Evolutionary conservation across 345 rosid species (phyloP).

Genomic region (Eucalyptus erythrocorys): DNA sequence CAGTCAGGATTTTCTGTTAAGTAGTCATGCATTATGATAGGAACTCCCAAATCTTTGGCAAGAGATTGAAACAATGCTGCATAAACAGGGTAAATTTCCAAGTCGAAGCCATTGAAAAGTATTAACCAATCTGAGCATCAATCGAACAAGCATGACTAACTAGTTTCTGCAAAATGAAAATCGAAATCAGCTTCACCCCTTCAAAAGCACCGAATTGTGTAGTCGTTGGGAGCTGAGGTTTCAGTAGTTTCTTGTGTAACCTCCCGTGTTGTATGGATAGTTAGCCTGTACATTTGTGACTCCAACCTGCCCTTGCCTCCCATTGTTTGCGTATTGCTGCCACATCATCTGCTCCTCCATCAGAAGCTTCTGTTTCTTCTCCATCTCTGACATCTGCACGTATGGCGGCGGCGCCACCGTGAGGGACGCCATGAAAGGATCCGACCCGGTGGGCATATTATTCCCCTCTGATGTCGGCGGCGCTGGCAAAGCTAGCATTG

Average conservation of each 20-base stretch:
- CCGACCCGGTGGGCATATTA: constrained; percentile 5
- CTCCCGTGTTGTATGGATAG: constrained; percentile 3
- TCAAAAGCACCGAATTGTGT: neutral
- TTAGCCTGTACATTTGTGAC: constrained; percentile 1
- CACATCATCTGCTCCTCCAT: constrained; percentile 61
- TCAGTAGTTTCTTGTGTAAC: neutral
- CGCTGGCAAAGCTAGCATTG: constrained; percentile 49
- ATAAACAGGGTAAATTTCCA: neutral
- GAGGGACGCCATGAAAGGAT: constrained; percentile 60
- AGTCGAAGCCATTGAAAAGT: neutral
- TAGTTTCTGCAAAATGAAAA: neutral
- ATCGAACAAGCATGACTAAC: neutral
- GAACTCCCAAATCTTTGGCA: neutral
- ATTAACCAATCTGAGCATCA: neutral
- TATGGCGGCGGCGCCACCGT: constrained; percentile 51
- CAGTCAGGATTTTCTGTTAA: neutral
- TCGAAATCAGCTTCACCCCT: neutral
- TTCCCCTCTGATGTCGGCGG: constrained; percentile 37
- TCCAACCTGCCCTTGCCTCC: constrained; percentile 42
- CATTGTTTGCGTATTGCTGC: constrained; percentile 50
- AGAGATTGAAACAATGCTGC: neutral
- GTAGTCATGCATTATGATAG: neutral
- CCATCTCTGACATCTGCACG: constrained; percentile 72
- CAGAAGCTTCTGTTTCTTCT: constrained; percentile 52
- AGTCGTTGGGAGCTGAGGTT: neutral